Base-by-base conservation (phyloP, 345 rosid species). In the Pugionium cornutum region DNA sequence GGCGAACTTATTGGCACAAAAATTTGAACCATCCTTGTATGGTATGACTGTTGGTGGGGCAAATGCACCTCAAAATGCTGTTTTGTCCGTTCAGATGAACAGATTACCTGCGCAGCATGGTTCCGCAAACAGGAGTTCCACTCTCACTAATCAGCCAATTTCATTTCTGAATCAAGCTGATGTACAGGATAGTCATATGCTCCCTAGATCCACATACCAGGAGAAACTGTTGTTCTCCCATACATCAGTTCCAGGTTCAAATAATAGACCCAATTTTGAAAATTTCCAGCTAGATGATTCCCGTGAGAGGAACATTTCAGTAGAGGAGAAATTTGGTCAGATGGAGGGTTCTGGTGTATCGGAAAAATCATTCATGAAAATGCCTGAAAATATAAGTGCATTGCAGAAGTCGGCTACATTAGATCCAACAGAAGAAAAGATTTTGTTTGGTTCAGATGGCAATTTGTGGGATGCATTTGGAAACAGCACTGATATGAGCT, bases 401-500 rank as follows among this genome's bases (percentile, higher is more conserved):
- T 76, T 82, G 9, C 88, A 81, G 75, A 84, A 77, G 70, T 77
- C 77, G 43, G 83, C 91, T 64, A 67, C 89, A 9, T 78, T 94
- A 67, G 99, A 94, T 83, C 97, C 97, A 46, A 77, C 87, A 5
- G 99, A 94, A 75, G 95, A 86, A 75, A 88, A 77, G 79, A 84
- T 94, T 76, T 77, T 94, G 80, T 90, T 81, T 79, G 92, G 95
- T 69, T 79, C 88, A 9, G 97, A 86, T 81, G 96, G 87, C 58
- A 85, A 62, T 78, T 59, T 82, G 52, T 94, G 95, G 99, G 89
- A 85, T 52, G 79, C 91, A 42, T 90, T 83, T 82, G 87, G 96
- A 53, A 80, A 56, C 71, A 72, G 80, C 63, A 32, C 69, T 49
- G 79, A 70, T 62, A 53, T 75, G 73, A 82, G 73, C 56, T 53